Evolutionary conservation across 139 green algal species (phyloP).

Genomic region (Astrephomene gubernaculifera): DNA sequence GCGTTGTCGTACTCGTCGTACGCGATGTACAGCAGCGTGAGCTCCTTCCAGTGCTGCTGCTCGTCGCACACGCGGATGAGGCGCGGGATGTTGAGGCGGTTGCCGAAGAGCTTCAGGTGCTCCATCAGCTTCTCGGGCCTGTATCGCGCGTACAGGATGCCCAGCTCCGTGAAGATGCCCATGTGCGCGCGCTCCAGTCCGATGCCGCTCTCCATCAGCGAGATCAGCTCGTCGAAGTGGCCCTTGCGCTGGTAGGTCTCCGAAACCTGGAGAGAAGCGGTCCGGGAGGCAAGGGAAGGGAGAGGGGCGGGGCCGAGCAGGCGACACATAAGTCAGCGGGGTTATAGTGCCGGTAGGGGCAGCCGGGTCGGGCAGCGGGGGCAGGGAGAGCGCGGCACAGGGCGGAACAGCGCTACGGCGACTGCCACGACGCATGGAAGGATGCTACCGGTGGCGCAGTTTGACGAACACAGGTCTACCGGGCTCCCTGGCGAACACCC

Average conservation of each 20-base stretch:
- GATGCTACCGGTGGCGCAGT: too few species aligned
- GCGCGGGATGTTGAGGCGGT: conserved; percentile 97
- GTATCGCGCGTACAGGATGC: conserved; percentile 82
- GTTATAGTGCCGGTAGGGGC: too few species aligned
- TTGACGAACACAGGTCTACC: too few species aligned
- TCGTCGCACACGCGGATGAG: conserved; percentile 97
- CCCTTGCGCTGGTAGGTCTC: conserved; percentile 95
- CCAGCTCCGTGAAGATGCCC: conserved; percentile 99
- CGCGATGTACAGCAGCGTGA: conserved; percentile 95
- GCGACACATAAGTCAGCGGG: too few species aligned
- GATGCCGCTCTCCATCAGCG: conserved; percentile 96
- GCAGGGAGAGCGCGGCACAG: too few species aligned
- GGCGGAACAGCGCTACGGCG: too few species aligned
- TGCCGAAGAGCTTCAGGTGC: conserved; percentile 99
- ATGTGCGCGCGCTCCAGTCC: conserved; percentile 99
- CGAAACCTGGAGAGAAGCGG: conserved; percentile 57
- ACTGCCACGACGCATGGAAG: too few species aligned
- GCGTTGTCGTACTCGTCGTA: conserved; percentile 99
- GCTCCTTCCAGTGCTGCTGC: conserved; percentile 96
- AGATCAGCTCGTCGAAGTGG: conserved; percentile 94
- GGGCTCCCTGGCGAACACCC: too few species aligned
- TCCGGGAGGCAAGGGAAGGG: too few species aligned
- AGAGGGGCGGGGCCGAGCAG: too few species aligned
- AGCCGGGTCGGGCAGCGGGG: too few species aligned
- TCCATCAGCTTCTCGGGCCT: conserved; percentile 95